Base-by-base conservation (phyloP, 176 grass and related monocot genomes). In the Avena eriantha region DNA sequence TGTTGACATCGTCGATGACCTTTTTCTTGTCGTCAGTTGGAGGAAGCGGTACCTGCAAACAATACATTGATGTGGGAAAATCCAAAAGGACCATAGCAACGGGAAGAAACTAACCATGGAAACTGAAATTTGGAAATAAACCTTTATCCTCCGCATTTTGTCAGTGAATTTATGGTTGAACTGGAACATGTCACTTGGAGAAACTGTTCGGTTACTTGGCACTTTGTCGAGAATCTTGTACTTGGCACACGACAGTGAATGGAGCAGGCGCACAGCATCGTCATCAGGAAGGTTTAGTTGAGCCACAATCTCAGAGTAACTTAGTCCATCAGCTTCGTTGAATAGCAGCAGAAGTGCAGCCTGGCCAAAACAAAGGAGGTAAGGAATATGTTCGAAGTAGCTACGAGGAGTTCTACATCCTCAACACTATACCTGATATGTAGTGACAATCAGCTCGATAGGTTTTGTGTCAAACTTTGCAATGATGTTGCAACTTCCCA, bases 81-180 rank as follows among this genome's bases (percentile, higher is more conserved):
- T 17, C 3, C 13, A 21, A 73, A 41, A 60, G 34, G 39, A 65
- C 33, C 17, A 60, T 7, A 23, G 17, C 9, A 49, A 64, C 47
- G 35, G 17, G 24, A 51, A 36, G 7, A 69, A 50, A 33, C 19
- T 18, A 54, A 22, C 13, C 9, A 14, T 11, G 46, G 10, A 76
- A 49, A 58, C 8, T 45, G 1, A 22, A 72, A 15, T 48, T 50
- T 41, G 7, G 14, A 77, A 76, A 53, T 10, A 13, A 83, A 92
- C 93, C 93, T 91, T 95, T 78, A 95, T 95, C 68, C 90, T 93
- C 79, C 90, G 80, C 93, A 91, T 91, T 69, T 67, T 91, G 24
- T 95, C 88, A 7, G 83, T 93, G 70, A 88, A 82, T 34, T 87
- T 90, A 34, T 53, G 48, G 63, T 88, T 95, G 64, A 92, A 88